Percentiles rank a stretch among this genome's conserved stretches.
Conservation (phyloP, 306 rosid species). For the Castanospermum australe region DNA sequence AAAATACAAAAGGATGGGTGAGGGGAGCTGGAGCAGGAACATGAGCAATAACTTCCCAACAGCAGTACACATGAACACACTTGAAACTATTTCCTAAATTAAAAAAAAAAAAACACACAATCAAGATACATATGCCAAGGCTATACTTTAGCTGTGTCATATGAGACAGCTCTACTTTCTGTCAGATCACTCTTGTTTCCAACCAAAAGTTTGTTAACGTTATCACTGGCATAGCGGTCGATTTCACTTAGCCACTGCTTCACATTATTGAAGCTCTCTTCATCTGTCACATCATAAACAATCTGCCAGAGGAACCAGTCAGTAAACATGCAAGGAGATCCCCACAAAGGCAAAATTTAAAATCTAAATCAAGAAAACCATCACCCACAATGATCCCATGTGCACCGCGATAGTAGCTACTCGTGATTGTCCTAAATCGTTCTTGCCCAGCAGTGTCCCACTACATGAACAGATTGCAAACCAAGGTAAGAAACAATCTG, state of each 20-base stretch:
- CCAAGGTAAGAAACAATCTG: neutral
- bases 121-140: neutral
- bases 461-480: conserved; percentile 38
- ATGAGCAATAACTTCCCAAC: neutral
- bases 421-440: conserved; percentile 58
- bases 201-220: conserved; percentile 59
- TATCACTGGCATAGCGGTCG: conserved; percentile 61
- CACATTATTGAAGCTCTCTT: conserved; percentile 59
- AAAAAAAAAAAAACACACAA: neutral
- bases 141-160: conserved; percentile 52
- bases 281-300: conserved; percentile 61
- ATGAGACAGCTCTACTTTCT: conserved; percentile 51
- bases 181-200: conserved; percentile 63
- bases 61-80: neutral
- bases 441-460: conserved; percentile 69
- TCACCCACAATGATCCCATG: conserved; percentile 61
- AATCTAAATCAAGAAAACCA: conserved; percentile 11
- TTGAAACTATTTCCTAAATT: neutral
- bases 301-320: conserved; percentile 35
- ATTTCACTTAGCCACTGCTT: conserved; percentile 66
- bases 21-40: conserved; percentile 1
- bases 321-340: conserved; percentile 13
- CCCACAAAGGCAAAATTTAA: neutral
- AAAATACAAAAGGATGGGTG: neutral
- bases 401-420: conserved; percentile 63